Base-by-base conservation (phyloP, 805 yeast genomes). In the Clavispora phyllophila region DNA sequence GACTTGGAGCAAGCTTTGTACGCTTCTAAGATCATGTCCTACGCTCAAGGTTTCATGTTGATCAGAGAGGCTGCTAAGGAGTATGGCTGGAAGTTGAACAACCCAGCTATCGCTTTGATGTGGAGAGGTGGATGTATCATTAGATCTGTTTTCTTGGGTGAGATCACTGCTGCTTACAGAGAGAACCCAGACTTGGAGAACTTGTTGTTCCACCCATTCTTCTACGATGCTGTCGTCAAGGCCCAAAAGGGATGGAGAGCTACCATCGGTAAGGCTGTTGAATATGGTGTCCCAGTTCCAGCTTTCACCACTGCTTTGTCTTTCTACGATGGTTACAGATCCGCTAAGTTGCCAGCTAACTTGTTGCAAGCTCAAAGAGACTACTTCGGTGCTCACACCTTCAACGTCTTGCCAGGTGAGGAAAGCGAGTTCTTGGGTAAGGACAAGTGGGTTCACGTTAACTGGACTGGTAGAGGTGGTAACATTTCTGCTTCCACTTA, bases 81-180 rank as follows among this genome's bases (percentile, higher is more conserved):
- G 70, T 91, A 88, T 80, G 83, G 83, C 63, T 91, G 99, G 99
- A 82, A 87, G 72, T 79, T 91, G 68, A 93, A 91, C 84, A 86
- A 87, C 82, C 96, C 98, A 59, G 93, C 96, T 47, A 93, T 93
- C 61, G 98, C 98, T 58, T 81, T 93, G 62, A 91, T 91, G 98
- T 91, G 99, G 99, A 84, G 99, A 81, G 99, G 99, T 77, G 99
- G 99, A 61, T 91, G 99, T 81, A 91, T 91, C 72, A 91, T 91
- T 75, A 87, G 98, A 81, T 91, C 99, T 45, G 97, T 91, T 54
- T 91, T 91, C 86, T 78, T 91, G 65, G 97, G 83, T 64, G 97
- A 91, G 72, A 91, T 91, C 74, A 91, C 99, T 56, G 70, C 87
- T 66, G 99, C 99, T 56, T 91, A 84, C 85, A 87, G 93, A 74